Percentiles rank a stretch among this genome's conserved stretches.
Evolutionary conservation across 2,329 filamentous ascomycete species (phyloP).

Genomic region (Alternaria ethzedia): DNA sequence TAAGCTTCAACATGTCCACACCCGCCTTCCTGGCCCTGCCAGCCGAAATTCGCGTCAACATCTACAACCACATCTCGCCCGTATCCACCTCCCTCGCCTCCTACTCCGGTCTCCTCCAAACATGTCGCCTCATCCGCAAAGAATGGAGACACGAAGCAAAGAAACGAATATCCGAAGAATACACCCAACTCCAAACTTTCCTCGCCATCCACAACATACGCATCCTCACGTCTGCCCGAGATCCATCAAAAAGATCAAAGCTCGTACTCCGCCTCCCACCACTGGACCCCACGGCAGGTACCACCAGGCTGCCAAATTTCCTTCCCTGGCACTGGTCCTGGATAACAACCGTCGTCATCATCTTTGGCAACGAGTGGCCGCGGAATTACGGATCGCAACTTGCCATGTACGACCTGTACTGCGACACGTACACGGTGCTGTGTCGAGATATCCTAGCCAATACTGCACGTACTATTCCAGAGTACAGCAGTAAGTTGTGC

Average conservation of each 20-base stretch:
- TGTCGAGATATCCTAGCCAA: neutral
- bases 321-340: neutral
- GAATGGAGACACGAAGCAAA: neutral
- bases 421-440: neutral
- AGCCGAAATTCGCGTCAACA: neutral
- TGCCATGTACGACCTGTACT: neutral
- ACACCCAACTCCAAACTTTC: neutral
- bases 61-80: neutral
- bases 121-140: neutral
- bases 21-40: neutral
- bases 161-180: neutral
- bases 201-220: neutral
- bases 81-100: neutral
- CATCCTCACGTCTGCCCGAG: neutral
- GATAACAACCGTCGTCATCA: neutral
- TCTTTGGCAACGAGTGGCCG: neutral
- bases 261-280: neutral
- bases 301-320: neutral
- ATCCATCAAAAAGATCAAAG: neutral
- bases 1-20: neutral
- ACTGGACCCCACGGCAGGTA: neutral
- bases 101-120: neutral
- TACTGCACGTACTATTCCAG: neutral
- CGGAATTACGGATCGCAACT: neutral
- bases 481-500: neutral